Evolutionary conservation across 2,329 filamentous ascomycete genomes (phyloP), one percentile per base, ranked within the genome.

Genomic region (Lasiodiplodia citricola): DNA sequence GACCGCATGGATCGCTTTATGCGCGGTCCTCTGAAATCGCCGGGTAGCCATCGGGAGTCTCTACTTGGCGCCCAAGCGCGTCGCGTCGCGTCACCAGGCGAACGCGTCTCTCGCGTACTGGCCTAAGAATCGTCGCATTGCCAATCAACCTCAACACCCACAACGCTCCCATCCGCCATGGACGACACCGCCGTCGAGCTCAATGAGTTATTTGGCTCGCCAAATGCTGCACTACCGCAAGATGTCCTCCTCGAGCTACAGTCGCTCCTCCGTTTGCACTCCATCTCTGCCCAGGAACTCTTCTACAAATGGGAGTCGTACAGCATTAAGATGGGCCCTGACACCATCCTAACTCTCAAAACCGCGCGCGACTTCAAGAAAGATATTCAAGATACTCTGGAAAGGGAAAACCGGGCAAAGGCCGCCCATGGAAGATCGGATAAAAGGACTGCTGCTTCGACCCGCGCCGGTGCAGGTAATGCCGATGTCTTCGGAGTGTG

Each of bases 241-340:
- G 95, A 98, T 79, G 87, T 98, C 68, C 83, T 93, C 72, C 83
- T 86, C 66, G 94, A 97, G 82, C 85, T 99, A 73, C 87, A 91
- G 77, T 96, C 93, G 69, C 96, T 97, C 78, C 87, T 96, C 82
- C 90, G 91, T 67, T 85, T 98, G 70, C 93, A 97, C 81, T 89
- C 89, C 58, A 87, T 98, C 70, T 88, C 90, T 18, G 86, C 90
- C 41, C 90, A 98, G 79, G 96, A 98, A 78, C 85, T 98, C 31
- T 97, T 93, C 81, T 97, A 93, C 88, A 98, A 98, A 86, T 99
- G 96, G 96, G 96, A 99, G 80, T 95, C 94, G 0, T 98, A 97
- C 85, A 94, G 92, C 80, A 91, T 99, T 78, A 97, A 95, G 81
- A 94, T 98, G 90, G 93, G 94, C 28, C 93, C 96, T 68, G 91